These are phyloP conservation scores for Tolypocladium ovalisporum DNA, from an alignment of 2,329 filamentous ascomycete species.

Conservation along the genomic window DNA sequence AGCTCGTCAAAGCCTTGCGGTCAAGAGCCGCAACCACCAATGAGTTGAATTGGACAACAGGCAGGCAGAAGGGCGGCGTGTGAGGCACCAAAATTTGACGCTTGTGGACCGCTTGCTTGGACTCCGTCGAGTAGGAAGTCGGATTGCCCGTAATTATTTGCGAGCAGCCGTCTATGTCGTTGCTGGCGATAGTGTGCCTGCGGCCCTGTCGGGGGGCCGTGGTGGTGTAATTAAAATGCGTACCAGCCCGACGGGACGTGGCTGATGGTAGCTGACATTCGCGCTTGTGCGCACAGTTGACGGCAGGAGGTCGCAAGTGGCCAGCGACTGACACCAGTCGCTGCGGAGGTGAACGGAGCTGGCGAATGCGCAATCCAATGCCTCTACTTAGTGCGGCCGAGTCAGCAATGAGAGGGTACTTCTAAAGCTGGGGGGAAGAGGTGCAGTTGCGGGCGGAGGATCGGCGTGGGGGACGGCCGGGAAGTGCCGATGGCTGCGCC, in stretches of 20 bases:
- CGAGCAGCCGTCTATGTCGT: background rate
- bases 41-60: background rate
- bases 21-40: background rate
- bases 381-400: background rate
- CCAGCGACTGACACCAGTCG: background rate
- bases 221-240: background rate
- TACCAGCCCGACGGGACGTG: background rate
- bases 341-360: background rate
- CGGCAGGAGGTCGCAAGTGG: background rate
- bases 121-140: background rate
- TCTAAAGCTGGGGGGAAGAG: background rate
- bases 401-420: background rate
- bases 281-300: background rate
- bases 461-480: constrained; percentile 3
- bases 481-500: constrained; percentile 2
- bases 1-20: background rate
- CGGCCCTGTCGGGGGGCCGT: background rate
- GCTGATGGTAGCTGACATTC: background rate
- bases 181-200: background rate
- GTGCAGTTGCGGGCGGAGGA: background rate
- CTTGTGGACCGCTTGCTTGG: background rate
- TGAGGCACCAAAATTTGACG: background rate
- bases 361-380: background rate
- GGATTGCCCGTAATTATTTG: background rate
- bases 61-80: background rate